Evolutionary conservation across 257 asterid genomes (phyloP).

Genomic region (Coffea canephora): DNA sequence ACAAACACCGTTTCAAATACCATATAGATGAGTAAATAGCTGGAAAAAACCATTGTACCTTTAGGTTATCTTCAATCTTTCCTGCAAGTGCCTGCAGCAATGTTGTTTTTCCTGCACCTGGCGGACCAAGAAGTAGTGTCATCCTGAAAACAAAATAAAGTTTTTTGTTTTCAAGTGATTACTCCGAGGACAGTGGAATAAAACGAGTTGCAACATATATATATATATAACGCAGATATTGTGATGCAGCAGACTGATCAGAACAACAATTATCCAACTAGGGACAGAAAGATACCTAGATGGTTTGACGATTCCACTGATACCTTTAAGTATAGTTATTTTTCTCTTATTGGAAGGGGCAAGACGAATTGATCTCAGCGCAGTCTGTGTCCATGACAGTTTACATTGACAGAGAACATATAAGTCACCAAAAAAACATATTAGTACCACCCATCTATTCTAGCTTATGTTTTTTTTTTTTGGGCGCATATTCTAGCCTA

Average conservation of each 20-base stretch:
- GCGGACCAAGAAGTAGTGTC: slow-evolving; percentile 98
- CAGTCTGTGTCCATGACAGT: slow-evolving; percentile 37
- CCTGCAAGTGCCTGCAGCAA: slow-evolving; percentile 82
- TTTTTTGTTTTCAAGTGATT: neutral
- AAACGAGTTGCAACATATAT: neutral
- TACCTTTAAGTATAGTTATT: slow-evolving; percentile 62
- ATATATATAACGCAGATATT: too few relatives aligned
- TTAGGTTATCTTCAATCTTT: slow-evolving; percentile 11
- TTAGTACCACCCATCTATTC: too few relatives aligned
- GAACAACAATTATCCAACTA: slow-evolving; percentile 17
- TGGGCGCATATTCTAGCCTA: too few relatives aligned
- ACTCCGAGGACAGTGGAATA: neutral
- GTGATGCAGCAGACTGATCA: too few relatives aligned
- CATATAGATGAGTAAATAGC: neutral
- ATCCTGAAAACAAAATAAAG: slow-evolving; percentile 36
- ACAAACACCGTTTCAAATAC: neutral
- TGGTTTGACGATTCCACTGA: slow-evolving; percentile 74
- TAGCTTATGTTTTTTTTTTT: too few relatives aligned
- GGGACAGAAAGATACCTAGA: slow-evolving; percentile 53
- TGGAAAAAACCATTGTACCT: neutral
- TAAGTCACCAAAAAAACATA: neutral
- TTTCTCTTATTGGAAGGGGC: slow-evolving; percentile 48
- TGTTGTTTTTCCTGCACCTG: slow-evolving; percentile 88
- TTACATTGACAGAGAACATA: neutral
- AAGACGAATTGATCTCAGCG: slow-evolving; percentile 27